phyloP scores from a whole-genome alignment of 164 flowering plant species.

The Berberis thunbergii region DNA sequence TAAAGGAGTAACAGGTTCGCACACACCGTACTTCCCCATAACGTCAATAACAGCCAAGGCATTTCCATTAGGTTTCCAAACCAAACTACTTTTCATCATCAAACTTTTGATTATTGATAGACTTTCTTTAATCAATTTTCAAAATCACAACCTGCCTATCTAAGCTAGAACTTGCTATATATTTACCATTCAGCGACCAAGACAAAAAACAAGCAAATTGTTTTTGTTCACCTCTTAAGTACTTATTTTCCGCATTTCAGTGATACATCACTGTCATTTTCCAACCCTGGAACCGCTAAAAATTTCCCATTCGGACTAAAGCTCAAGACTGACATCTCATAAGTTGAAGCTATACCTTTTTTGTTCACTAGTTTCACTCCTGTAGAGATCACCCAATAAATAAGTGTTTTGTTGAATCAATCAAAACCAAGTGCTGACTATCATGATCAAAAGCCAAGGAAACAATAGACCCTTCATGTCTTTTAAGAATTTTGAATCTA shows the following conservation, averaged over 20 bases:
- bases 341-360: constrained; percentile 64
- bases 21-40: constrained; percentile 84
- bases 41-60: constrained; percentile 85
- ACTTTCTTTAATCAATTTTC: constrained; percentile 78
- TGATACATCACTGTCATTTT: constrained; percentile 89
- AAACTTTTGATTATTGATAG: constrained; percentile 83
- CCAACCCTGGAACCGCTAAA: constrained; percentile 85
- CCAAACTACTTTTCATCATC: constrained; percentile 68
- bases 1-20: constrained; percentile 82
- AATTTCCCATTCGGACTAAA: constrained; percentile 96
- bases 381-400: constrained; percentile 75
- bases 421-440: constrained; percentile 74
- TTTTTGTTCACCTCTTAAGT: constrained; percentile 74
- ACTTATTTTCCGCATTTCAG: constrained; percentile 85
- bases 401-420: constrained; percentile 79
- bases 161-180: constrained; percentile 86
- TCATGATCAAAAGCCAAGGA: constrained; percentile 81
- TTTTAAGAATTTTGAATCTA: constrained; percentile 88
- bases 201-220: constrained; percentile 66
- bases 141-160: constrained; percentile 83
- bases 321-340: constrained; percentile 47
- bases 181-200: constrained; percentile 98
- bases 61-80: constrained; percentile 92
- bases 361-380: constrained; percentile 56
- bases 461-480: constrained; percentile 75